Evolutionary conservation across 2,329 filamentous ascomycete species (phyloP), one percentile per base, ranked within the genome.

Genomic region (Cyphellophora europaea): DNA sequence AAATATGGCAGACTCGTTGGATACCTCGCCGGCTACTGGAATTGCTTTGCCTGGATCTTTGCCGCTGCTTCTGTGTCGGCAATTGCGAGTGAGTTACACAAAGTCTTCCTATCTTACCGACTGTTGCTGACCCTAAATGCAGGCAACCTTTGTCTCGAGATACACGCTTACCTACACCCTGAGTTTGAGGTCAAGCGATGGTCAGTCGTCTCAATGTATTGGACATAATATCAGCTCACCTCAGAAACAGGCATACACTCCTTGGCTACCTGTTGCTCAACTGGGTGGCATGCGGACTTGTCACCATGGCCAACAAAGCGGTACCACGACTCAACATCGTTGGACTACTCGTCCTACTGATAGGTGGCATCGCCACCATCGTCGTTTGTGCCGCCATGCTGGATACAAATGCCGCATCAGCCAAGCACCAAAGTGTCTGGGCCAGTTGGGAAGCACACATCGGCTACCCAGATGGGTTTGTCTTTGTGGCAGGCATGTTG

Each of bases 181-280:
- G n/a, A n/a, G n/a, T n/a, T n/a, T n/a, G n/a, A n/a, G n/a, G n/a
- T n/a, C n/a, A n/a, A n/a, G n/a, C n/a, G n/a, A n/a, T n/a, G n/a
- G n/a, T n/a, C n/a, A n/a, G n/a, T n/a, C n/a, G n/a, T n/a, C n/a
- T 27, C 11, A 27, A 27, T 27, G 14, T 11, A 42, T 71, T 40
- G 47, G 66, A 19, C 79, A n/a, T n/a, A n/a, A n/a, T n/a, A n/a
- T n/a, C n/a, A n/a, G n/a, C n/a, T n/a, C n/a, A n/a, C n/a, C n/a
- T n/a, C n/a, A n/a, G n/a, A n/a, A n/a, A n/a, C n/a, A n/a, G 74
- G 74, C 71, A 77, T 38, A 63, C 73, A 19, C 79, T 77, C 48
- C 52, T 79, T 25, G 63, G 68, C 27, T 77, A 74, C 47, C 48
- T 79, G 31, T 52, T 69, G 29, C 39, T 38, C 16, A 43, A 41